A percentile compares a stretch with the other conserved stretches of the same genome.
Evolutionary conservation across 306 rosid species (phyloP).

Genomic region (Herpetospermum pedunculosum): DNA sequence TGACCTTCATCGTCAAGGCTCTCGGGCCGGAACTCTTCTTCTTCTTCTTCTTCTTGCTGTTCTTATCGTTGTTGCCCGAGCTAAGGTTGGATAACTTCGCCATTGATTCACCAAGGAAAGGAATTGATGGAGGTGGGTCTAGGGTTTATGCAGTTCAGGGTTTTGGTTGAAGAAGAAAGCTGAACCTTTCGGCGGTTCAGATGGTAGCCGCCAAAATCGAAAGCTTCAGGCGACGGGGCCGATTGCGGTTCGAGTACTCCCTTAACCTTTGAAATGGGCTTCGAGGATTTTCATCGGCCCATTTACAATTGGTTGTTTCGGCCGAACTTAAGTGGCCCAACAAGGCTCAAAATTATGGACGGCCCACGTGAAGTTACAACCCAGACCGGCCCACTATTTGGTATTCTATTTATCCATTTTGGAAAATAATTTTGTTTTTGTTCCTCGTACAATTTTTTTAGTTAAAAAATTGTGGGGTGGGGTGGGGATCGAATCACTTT

Average conservation of each 20-base stretch:
- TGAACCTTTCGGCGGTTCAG: background rate
- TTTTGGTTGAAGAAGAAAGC: conserved; percentile 3
- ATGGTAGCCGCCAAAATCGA: background rate
- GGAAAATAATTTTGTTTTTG: too few species aligned
- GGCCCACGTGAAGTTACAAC: background rate
- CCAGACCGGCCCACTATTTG: background rate
- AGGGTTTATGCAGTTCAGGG: conserved; percentile 15
- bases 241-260: background rate
- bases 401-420: background rate
- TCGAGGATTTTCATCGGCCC: background rate
- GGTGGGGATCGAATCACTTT: too few species aligned
- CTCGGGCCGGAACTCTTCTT: conserved; percentile 41
- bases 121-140: background rate
- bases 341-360: background rate
- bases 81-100: conserved; percentile 21
- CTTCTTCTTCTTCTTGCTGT: conserved; percentile 14
- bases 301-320: background rate
- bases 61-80: conserved; percentile 3
- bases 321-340: background rate
- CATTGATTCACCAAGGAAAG: conserved; percentile 10
- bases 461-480: too few species aligned
- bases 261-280: background rate
- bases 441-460: too few species aligned
- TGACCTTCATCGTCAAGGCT: conserved; percentile 51
- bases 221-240: background rate